A percentile compares a stretch with the other conserved stretches of the same genome.
These are phyloP conservation scores for Cutaneotrichosporon dermatis DNA, from an alignment of 1,284 basidiomycete genomes.

Conservation along the genomic window DNA sequence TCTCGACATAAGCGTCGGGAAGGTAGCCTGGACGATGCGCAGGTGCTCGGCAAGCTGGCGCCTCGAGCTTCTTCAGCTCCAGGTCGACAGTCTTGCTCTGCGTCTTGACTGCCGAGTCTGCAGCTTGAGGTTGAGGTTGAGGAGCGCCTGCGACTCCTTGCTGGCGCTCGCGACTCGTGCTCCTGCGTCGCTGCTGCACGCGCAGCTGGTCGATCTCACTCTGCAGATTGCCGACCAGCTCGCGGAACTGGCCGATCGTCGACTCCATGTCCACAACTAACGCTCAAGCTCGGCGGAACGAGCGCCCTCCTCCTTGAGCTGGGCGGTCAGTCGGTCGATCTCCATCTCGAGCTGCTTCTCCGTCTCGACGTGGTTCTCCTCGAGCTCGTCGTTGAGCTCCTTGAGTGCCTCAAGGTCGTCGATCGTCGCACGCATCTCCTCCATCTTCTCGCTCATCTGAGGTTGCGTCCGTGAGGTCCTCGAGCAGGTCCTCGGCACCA, in stretches of 20 bases:
- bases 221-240: conserved; percentile 77
- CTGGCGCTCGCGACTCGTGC: conserved; percentile 65
- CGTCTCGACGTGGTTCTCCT: conserved; percentile 92
- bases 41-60: conserved; percentile 73
- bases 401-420: conserved; percentile 94
- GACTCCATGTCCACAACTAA: conserved; percentile 74
- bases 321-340: conserved; percentile 58
- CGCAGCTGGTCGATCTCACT: conserved; percentile 81
- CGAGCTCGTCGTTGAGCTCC: conserved; percentile 93
- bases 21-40: conserved; percentile 66
- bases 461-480: conserved; percentile 92
- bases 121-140: conserved; percentile 86
- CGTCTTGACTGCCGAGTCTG: conserved; percentile 81
- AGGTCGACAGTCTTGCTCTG: conserved; percentile 85
- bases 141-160: conserved; percentile 73
- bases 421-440: conserved; percentile 90
- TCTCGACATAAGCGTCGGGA: conserved; percentile 76
- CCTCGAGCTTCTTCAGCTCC: conserved; percentile 77
- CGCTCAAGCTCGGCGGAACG: conserved; percentile 69
- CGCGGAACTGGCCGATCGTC: conserved; percentile 85
- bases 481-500: conserved; percentile 92
- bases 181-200: conserved; percentile 77
- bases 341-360: conserved; percentile 90
- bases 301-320: conserved; percentile 63
- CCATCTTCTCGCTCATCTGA: conserved; percentile 89